These are phyloP conservation scores for Dactylella cylindrospora DNA, from an alignment of 2,329 filamentous ascomycete genomes.

Conservation along the genomic window DNA sequence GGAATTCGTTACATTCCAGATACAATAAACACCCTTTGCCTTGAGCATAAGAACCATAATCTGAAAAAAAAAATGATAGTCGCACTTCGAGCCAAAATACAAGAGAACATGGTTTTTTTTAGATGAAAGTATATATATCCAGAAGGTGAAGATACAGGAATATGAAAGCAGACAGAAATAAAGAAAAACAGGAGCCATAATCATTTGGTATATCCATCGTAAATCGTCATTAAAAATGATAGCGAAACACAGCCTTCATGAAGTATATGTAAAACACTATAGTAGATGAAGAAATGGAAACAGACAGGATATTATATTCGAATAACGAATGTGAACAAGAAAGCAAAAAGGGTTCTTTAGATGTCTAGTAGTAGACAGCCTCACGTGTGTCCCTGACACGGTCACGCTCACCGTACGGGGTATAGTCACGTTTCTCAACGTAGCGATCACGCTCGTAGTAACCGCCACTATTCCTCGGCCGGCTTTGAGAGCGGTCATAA, in stretches of 20 bases:
- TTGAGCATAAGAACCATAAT: too few relatives aligned
- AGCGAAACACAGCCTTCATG: neutral
- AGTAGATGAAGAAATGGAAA: neutral
- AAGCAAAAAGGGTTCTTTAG: too few relatives aligned
- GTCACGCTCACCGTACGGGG: constrained; percentile 41
- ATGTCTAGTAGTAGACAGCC: constrained; percentile 37
- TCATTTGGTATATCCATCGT: constrained; percentile 44
- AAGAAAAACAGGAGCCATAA: neutral
- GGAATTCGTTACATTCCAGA: constrained; percentile 43
- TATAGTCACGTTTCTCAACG: constrained; percentile 41
- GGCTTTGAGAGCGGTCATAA: constrained; percentile 37
- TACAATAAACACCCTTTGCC: too few relatives aligned
- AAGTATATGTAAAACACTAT: constrained; percentile 21
- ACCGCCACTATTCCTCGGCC: constrained; percentile 31
- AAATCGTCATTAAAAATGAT: constrained; percentile 31
- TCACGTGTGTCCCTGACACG: constrained; percentile 41
- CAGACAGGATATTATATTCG: too few relatives aligned
- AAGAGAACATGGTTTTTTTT: neutral
- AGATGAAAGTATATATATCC: neutral
- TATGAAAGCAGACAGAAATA: neutral
- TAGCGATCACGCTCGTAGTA: constrained; percentile 41
- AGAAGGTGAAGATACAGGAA: neutral
- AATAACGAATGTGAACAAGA: too few relatives aligned
- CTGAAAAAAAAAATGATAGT: constrained; percentile 5
- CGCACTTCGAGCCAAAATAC: constrained; percentile 4